phyloP scores from a whole-genome alignment of 768 basidiomycete genomes.

The Mycena vulgaris region DNA sequence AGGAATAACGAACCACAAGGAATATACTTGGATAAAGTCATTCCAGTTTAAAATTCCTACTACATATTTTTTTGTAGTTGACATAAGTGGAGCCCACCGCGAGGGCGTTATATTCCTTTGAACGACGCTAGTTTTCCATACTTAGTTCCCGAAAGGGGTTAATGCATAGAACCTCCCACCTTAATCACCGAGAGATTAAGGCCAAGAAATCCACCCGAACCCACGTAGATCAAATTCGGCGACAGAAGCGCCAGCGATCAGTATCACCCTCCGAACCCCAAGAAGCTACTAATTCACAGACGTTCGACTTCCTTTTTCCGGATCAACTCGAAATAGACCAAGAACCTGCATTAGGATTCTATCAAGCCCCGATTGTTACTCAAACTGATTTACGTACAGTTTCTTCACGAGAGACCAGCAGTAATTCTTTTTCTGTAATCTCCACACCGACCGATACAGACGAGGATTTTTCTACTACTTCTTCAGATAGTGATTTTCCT shows the following conservation, averaged over 20 bases:
- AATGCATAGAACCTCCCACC: not conserved
- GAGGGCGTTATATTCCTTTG: not conserved
- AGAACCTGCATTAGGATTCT: not conserved
- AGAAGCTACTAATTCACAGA: not conserved
- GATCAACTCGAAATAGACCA: not conserved
- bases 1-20: too few species aligned
- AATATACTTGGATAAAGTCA: too few species aligned
- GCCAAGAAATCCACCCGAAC: not conserved
- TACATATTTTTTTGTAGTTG: too few species aligned
- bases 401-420: too few species aligned
- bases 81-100: slow-evolving; percentile 9
- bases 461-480: too few species aligned
- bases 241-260: not conserved
- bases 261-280: not conserved
- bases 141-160: not conserved
- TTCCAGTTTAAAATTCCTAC: too few species aligned
- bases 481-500: too few species aligned
- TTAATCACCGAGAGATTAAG: not conserved
- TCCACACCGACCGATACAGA: not conserved
- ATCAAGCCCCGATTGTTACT: not conserved
- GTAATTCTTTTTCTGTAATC: too few species aligned
- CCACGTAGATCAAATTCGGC: not conserved
- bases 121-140: not conserved
- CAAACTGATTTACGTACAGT: not conserved
- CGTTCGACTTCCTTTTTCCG: not conserved